Evolutionary conservation across 139 green algal species (phyloP), one percentile per base, ranked within the genome.

Genomic region (Tetradesmus lagerheimii): DNA sequence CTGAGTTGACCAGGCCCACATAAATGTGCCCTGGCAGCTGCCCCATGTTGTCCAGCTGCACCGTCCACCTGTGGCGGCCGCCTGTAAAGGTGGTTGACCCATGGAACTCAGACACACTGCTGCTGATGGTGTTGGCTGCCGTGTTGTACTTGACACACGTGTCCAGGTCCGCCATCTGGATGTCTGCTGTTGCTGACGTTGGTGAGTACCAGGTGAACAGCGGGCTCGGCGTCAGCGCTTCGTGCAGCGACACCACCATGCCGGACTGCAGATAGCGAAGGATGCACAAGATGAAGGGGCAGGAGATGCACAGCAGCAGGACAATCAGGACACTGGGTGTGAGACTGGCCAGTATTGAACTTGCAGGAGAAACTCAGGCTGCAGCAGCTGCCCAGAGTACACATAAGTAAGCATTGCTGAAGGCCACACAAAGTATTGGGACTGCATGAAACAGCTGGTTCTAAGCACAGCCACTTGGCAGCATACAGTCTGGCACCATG

Each of bases 21-120:
- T 92, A 94, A 29, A 96, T 93, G 62, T 96, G 89, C 1, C 91
- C 93, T 0, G 94, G 90, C 18, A 75, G 35, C 45, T 91, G 64
- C 20, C 91, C 89, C 71, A 92, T 91, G 87, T 96, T 96, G 83
- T 96, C 94, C 31, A 96, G 91, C 92, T 95, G 94, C 84, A 96
- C 90, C 11, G 94, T 96, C 94, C 94, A 96, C 18, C 94, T 86
- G 79, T 96, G 92, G 23, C 92, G 86, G 15, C 90, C 89, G 29
- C 74, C 80, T 2, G 86, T 91, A 74, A 96, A 95, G 34, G 89
- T 91, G 1, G 92, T 92, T 14, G 91, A 93, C 20, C 94, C 94
- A 2, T 93, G 86, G 39, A 95, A 93, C 23, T 96, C 94, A 0
- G 66, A 80, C 16, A 89, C 74, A 27, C 89, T 38, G 66, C 75